Evolutionary conservation across 441 rosid species (phyloP).

Genomic region (Macaranga tanarius): DNA sequence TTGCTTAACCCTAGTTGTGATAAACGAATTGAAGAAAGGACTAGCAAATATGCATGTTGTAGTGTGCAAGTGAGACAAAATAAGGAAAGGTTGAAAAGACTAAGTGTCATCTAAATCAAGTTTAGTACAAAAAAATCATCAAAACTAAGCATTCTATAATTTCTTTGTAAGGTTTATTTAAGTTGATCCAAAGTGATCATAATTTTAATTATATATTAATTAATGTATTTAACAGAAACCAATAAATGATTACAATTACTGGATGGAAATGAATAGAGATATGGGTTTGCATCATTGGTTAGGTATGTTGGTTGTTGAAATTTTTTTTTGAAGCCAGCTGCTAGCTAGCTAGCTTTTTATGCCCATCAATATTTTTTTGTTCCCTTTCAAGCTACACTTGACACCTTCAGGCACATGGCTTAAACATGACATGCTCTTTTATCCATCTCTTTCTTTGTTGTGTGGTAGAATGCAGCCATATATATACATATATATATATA

Average conservation of each 20-base stretch:
- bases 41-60: not conserved
- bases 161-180: not conserved
- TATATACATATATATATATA: too few relatives aligned
- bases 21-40: not conserved
- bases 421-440: not conserved
- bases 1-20: too few relatives aligned
- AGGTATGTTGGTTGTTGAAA: conserved; percentile 8
- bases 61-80: conserved; percentile 11
- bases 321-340: not conserved
- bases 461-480: too few relatives aligned
- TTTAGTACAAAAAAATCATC: conserved; percentile 12
- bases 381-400: conserved; percentile 39
- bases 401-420: conserved; percentile 8
- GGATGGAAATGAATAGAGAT: not conserved
- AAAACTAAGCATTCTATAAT: not conserved
- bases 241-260: not conserved
- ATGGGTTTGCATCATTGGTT: conserved; percentile 5
- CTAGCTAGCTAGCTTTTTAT: not conserved
- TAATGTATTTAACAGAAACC: too few relatives aligned
- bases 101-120: conserved; percentile 24
- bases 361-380: conserved; percentile 13
- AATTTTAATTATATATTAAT: too few relatives aligned
- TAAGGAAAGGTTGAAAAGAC: conserved; percentile 23
- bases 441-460: not conserved
- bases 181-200: too few relatives aligned